phyloP scores from a whole-genome alignment of 2,329 filamentous ascomycete genomes.

The Penicillium palitans region DNA sequence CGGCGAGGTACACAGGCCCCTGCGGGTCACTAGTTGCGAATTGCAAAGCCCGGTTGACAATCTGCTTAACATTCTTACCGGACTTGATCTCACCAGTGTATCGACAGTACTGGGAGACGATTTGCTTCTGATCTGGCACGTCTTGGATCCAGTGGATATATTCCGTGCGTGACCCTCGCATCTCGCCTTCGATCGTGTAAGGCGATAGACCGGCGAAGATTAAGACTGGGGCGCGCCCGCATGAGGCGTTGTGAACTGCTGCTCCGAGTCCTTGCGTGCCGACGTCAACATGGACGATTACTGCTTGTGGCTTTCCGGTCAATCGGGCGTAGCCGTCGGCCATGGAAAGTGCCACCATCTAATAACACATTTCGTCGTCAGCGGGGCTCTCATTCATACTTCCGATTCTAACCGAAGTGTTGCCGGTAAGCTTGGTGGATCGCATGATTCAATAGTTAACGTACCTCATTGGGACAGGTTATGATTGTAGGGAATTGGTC shows the following conservation, averaged over 20 bases:
- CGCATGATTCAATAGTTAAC: constrained; percentile 10
- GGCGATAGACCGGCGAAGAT: constrained; percentile 78
- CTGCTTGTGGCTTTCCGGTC: constrained; percentile 70
- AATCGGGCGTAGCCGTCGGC: constrained; percentile 76
- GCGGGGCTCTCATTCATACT: background rate
- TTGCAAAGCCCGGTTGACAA: constrained; percentile 80
- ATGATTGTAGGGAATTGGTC: constrained; percentile 70
- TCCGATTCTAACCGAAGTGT: constrained; percentile 14
- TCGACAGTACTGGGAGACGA: constrained; percentile 80
- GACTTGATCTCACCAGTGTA: constrained; percentile 82
- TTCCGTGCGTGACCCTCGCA: constrained; percentile 74
- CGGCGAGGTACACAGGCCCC: constrained; percentile 77
- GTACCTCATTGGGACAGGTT: constrained; percentile 76
- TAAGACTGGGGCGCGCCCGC: constrained; percentile 70
- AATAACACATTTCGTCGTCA: constrained; percentile 3
- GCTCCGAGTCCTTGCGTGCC: constrained; percentile 77
- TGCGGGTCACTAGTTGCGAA: constrained; percentile 76
- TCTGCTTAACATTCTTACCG: constrained; percentile 82
- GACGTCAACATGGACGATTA: constrained; percentile 79
- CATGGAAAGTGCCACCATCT: constrained; percentile 86
- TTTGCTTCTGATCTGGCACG: constrained; percentile 76
- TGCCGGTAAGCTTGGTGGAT: background rate
- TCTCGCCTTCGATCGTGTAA: constrained; percentile 74
- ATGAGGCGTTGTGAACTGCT: constrained; percentile 76
- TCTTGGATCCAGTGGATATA: constrained; percentile 88